A percentile compares a stretch with the other conserved stretches of the same genome.
Conservation (phyloP, 768 basidiomycete genomes). For the Trametes cingulata region DNA sequence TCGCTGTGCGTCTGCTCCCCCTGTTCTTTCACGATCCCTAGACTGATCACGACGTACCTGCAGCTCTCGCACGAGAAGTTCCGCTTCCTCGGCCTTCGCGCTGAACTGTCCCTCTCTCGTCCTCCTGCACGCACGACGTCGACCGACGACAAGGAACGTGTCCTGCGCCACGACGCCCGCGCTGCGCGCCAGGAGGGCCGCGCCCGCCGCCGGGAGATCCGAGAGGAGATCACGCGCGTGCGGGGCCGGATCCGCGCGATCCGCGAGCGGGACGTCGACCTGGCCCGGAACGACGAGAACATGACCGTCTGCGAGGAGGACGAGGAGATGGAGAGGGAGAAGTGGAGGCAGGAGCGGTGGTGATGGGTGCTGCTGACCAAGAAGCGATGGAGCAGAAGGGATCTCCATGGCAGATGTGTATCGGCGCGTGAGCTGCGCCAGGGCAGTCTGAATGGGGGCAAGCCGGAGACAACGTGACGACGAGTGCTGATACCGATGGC, state of each 20-base stretch:
- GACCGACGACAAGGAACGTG: slow-evolving; percentile 6
- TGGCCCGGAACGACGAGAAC: slow-evolving; percentile 4
- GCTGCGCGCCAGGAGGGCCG: slow-evolving; percentile 16
- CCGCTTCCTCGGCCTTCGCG: slow-evolving; percentile 12
- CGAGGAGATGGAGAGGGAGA: not conserved
- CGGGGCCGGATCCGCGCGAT: slow-evolving; percentile 16
- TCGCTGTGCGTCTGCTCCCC: slow-evolving; percentile 9
- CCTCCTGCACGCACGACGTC: not conserved
- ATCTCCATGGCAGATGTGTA: no score
- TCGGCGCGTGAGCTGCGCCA: no score
- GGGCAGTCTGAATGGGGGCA: no score
- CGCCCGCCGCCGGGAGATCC: slow-evolving; percentile 14
- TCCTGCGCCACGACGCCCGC: slow-evolving; percentile 14
- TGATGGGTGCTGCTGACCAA: not conserved
- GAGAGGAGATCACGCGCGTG: slow-evolving; percentile 18
- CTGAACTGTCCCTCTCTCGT: slow-evolving; percentile 3
- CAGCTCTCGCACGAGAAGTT: slow-evolving; percentile 24
- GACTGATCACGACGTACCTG: not conserved
- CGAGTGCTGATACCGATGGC: no score
- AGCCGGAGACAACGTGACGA: no score
- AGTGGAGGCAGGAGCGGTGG: not conserved
- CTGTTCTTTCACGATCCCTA: not conserved
- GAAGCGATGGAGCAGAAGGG: not conserved
- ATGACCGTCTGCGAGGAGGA: not conserved
- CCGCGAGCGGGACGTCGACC: slow-evolving; percentile 3